Evolutionary conservation across 306 rosid genomes (phyloP).

Genomic region (Senna tora): DNA sequence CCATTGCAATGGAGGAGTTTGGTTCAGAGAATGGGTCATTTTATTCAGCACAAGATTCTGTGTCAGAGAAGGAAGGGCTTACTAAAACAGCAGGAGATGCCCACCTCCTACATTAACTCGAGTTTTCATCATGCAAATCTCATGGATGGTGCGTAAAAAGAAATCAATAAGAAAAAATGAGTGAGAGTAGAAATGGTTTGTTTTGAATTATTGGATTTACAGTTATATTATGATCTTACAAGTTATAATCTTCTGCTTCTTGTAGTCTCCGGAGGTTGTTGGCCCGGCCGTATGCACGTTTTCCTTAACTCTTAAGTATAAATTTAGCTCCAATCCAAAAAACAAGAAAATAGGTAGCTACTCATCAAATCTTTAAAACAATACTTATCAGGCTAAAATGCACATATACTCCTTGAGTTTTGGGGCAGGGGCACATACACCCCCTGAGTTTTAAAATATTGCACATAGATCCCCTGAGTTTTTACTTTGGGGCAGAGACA

Average conservation of each 20-base stretch:
- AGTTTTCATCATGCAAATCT: no score
- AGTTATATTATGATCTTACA: not conserved
- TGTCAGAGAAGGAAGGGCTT: not conserved
- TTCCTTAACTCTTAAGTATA: not conserved
- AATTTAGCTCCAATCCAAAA: not conserved
- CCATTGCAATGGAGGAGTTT: not conserved
- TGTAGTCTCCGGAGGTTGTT: not conserved
- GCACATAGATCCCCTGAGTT: no score
- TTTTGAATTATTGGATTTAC: not conserved
- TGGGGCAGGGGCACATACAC: no score
- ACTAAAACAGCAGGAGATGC: not conserved
- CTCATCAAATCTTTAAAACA: no score
- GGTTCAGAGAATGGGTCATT: constrained; percentile 8
- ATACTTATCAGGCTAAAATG: no score
- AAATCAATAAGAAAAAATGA: no score
- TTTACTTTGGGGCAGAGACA: no score
- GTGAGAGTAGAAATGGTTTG: not conserved
- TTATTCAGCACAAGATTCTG: constrained; percentile 23
- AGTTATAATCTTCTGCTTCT: not conserved
- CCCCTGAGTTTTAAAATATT: no score
- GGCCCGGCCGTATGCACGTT: not conserved
- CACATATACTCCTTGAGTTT: no score
- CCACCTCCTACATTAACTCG: not conserved
- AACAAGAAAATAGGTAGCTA: not conserved
- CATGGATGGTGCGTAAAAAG: no score